These are phyloP conservation scores for Epichloe aotearoae DNA, from an alignment of 2,329 filamentous ascomycete genomes.

Conservation along the genomic window DNA sequence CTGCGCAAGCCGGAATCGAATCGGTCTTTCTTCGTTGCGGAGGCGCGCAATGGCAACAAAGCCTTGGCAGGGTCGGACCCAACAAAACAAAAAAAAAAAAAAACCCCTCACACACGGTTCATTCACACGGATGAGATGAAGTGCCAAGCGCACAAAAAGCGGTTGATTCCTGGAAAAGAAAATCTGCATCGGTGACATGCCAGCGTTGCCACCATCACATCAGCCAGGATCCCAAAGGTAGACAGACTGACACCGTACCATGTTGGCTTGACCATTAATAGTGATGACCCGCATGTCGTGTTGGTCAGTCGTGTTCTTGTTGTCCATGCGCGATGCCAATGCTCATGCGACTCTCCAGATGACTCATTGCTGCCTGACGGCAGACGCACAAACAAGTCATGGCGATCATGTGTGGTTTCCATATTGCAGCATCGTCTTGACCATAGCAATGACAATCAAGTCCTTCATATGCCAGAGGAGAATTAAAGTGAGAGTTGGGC, in stretches of 20 bases:
- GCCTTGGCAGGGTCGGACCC: too few relatives aligned
- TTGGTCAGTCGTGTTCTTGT: neutral
- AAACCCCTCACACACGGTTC: too few relatives aligned
- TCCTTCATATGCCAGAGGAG: too few relatives aligned
- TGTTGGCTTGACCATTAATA: neutral
- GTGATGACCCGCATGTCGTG: neutral
- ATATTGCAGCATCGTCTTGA: neutral
- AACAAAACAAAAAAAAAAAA: too few relatives aligned
- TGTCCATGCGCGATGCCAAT: too few relatives aligned
- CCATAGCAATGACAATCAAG: neutral
- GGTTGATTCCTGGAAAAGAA: neutral
- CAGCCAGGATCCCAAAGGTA: neutral
- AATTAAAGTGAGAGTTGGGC: too few relatives aligned
- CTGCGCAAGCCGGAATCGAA: neutral
- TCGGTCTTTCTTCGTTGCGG: too few relatives aligned
- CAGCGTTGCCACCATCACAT: neutral
- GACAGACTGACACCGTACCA: neutral
- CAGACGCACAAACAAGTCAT: neutral
- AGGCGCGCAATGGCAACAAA: too few relatives aligned
- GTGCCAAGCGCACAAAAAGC: neutral
- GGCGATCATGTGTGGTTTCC: neutral
- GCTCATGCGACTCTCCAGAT: too few relatives aligned
- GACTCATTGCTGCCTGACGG: too few relatives aligned
- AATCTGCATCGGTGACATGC: constrained; percentile 1
- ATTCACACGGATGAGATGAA: neutral